A percentile compares a stretch with the other conserved stretches of the same genome.
phyloP scores from a whole-genome alignment of 1,284 basidiomycete genomes.

The Hypsizygus ulmarius region DNA sequence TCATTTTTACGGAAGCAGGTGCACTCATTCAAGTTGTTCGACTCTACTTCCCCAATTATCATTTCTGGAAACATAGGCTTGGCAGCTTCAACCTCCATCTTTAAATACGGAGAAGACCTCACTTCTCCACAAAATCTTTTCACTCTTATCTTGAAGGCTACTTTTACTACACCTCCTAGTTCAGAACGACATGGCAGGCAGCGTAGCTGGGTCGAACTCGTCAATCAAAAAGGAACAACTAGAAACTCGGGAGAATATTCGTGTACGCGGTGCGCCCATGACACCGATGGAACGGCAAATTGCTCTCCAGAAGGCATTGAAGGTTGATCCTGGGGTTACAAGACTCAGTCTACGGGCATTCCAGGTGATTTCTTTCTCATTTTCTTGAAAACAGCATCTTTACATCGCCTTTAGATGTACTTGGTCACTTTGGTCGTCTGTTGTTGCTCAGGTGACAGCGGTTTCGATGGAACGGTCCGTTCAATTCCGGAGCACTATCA shows the following conservation, averaged over 20 bases:
- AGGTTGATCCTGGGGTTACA: constrained; percentile 48
- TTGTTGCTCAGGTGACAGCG: constrained; percentile 49
- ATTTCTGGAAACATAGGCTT: not conserved
- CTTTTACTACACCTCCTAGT: not conserved
- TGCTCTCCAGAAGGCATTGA: constrained; percentile 43
- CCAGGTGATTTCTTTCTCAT: constrained; percentile 30
- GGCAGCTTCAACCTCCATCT: not conserved
- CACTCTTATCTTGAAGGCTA: not conserved
- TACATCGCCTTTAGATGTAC: constrained; percentile 33
- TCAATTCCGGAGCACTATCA: not conserved
- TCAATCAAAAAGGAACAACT: constrained; percentile 17
- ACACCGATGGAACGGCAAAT: constrained; percentile 41
- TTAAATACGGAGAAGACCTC: not conserved
- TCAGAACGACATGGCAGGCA: constrained; percentile 12
- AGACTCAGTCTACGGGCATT: constrained; percentile 37
- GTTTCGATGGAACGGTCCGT: constrained; percentile 50
- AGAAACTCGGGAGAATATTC: constrained; percentile 10
- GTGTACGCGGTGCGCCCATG: constrained; percentile 17
- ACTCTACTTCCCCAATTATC: too few relatives aligned
- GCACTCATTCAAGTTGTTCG: too few relatives aligned
- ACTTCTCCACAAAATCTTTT: not conserved
- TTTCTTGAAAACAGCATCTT: not conserved
- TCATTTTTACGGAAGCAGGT: too few relatives aligned
- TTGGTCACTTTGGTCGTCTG: constrained; percentile 44
- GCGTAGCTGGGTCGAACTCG: constrained; percentile 14